Conservation (phyloP, 1,139 yeast species). For the Hansenula sp. region DNA sequence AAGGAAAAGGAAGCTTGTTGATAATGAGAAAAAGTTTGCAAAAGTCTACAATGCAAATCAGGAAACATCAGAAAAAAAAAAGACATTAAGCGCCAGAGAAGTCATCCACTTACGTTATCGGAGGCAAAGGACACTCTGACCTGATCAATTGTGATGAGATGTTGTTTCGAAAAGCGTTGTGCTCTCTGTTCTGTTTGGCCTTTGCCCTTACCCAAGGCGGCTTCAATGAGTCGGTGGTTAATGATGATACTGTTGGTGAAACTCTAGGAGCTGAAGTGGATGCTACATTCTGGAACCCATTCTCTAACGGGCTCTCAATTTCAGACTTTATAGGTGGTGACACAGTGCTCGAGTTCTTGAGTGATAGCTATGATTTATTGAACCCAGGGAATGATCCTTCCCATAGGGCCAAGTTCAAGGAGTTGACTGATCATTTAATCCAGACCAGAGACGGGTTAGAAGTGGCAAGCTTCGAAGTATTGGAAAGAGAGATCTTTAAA, state of each 20-base stretch:
- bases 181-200: too few relatives aligned
- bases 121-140: too few relatives aligned
- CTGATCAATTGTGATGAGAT: too few relatives aligned
- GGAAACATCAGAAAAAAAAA: neutral
- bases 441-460: constrained; percentile 9
- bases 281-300: neutral
- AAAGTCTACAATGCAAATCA: too few relatives aligned
- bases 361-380: constrained; percentile 8
- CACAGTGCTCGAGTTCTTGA: constrained; percentile 9
- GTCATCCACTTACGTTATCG: too few relatives aligned
- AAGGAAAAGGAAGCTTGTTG: too few relatives aligned
- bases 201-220: too few relatives aligned
- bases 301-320: neutral
- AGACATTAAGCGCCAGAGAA: neutral
- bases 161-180: too few relatives aligned
- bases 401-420: constrained; percentile 3
- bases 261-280: neutral
- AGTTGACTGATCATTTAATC: neutral
- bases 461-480: constrained; percentile 8
- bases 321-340: constrained; percentile 10
- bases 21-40: too few relatives aligned
- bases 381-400: constrained; percentile 3
- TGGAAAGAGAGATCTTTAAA: neutral
- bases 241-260: neutral
- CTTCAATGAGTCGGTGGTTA: neutral